These are phyloP conservation scores for Microdochium paspali DNA, from an alignment of 2,329 filamentous ascomycete species.

Conservation along the genomic window DNA sequence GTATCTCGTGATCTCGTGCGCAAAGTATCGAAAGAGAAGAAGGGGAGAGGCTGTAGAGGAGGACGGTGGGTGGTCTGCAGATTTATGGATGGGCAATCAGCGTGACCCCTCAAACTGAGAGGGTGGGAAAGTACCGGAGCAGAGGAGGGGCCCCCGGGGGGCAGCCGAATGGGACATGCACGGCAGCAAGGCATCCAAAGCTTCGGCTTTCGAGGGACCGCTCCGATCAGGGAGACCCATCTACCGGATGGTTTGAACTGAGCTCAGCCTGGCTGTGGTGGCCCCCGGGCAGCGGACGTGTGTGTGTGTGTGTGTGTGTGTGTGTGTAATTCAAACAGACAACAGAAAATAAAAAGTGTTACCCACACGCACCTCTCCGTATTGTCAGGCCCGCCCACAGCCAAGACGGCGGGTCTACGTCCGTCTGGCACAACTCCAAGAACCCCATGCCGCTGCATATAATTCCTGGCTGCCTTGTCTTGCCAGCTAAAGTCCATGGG, in stretches of 20 bases:
- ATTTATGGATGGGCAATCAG: not conserved
- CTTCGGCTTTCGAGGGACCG: no score
- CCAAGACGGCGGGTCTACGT: not conserved
- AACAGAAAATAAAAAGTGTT: not conserved
- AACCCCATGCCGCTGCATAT: no score
- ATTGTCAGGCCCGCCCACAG: not conserved
- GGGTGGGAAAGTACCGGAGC: not conserved
- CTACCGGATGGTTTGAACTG: not conserved
- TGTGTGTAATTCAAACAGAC: not conserved
- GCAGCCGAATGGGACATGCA: not conserved
- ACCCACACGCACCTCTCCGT: not conserved
- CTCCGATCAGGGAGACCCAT: not conserved
- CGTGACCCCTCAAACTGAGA: not conserved
- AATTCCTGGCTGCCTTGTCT: no score
- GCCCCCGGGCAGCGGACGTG: not conserved
- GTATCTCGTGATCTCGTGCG: conserved; percentile 1
- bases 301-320: no score
- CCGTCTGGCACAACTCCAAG: not conserved
- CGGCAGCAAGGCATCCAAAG: not conserved
- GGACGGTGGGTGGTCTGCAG: not conserved
- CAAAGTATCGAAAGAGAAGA: not conserved
- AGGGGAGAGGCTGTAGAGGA: not conserved
- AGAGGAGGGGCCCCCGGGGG: not conserved
- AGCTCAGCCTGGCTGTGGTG: not conserved
- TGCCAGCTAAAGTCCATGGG: no score